Conservation (phyloP, 768 basidiomycete species). For the Boletales sp. region DNA sequence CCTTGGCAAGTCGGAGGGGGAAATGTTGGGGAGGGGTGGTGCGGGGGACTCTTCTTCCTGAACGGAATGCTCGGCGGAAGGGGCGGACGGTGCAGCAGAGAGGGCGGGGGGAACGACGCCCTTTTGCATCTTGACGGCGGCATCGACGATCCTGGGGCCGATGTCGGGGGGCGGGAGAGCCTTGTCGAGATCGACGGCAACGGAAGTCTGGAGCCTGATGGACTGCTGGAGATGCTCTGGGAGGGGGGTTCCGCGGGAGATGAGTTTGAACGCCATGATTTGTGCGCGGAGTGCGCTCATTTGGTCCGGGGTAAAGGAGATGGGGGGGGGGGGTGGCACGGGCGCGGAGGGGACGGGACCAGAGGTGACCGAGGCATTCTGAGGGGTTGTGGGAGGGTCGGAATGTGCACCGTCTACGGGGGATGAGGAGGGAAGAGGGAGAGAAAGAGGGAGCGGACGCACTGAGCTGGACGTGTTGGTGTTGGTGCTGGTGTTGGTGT, state of each 20-base stretch:
- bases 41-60: constrained; percentile 55
- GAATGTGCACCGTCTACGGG: constrained; percentile 29
- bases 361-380: constrained; percentile 40
- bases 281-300: constrained; percentile 75
- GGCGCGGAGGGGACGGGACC: constrained; percentile 52
- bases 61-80: constrained; percentile 32
- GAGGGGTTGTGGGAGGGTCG: constrained; percentile 27
- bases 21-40: constrained; percentile 33
- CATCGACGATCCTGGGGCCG: constrained; percentile 63
- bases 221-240: constrained; percentile 69
- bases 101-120: constrained; percentile 32
- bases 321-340: constrained; percentile 61
- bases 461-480: constrained; percentile 33
- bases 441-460: constrained; percentile 10
- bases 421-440: constrained; percentile 17
- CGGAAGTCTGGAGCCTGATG: constrained; percentile 60
- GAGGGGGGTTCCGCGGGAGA: constrained; percentile 61
- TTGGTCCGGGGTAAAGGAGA: constrained; percentile 76
- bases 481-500: constrained; percentile 24
- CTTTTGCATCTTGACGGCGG: constrained; percentile 71
- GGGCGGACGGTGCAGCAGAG: constrained; percentile 20
- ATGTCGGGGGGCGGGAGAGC: constrained; percentile 59
- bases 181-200: constrained; percentile 62
- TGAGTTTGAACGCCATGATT: constrained; percentile 76
- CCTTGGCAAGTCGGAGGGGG: constrained; percentile 62